Evolutionary conservation across 176 grass and related monocot genomes (phyloP).

Genomic region (Triticum monococcum): DNA sequence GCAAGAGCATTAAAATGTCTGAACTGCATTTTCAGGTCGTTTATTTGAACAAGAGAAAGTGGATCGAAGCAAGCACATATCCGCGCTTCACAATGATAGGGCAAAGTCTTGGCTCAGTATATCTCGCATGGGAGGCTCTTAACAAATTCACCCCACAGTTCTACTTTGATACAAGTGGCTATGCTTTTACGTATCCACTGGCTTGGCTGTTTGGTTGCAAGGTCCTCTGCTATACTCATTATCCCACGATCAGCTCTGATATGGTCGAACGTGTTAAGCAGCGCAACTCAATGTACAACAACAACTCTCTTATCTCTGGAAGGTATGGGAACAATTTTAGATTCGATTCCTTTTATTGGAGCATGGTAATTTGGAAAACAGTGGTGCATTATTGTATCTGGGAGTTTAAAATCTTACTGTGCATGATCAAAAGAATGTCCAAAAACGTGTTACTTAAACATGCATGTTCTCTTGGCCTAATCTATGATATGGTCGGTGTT

Average conservation of each 20-base stretch:
- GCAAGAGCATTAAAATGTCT: background rate
- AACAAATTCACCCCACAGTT: constrained; percentile 65
- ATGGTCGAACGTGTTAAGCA: constrained; percentile 85
- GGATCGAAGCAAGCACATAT: constrained; percentile 83
- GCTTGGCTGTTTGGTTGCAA: constrained; percentile 80
- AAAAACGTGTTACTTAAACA: background rate
- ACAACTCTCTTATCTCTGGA: constrained; percentile 66
- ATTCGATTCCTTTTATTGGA: background rate
- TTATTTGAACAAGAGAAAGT: constrained; percentile 83
- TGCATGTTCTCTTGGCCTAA: background rate
- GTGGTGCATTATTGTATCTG: background rate
- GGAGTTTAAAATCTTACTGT: background rate
- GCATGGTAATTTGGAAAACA: background rate
- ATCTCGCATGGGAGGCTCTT: constrained; percentile 91
- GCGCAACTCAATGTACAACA: constrained; percentile 84
- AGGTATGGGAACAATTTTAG: constrained; percentile 42
- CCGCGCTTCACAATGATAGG: constrained; percentile 96
- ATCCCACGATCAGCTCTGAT: constrained; percentile 95
- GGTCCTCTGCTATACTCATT: constrained; percentile 92
- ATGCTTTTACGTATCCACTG: constrained; percentile 95
- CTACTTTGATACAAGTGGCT: constrained; percentile 93
- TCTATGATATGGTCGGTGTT: background rate
- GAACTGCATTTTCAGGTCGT: constrained; percentile 63
- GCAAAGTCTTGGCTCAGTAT: constrained; percentile 86
- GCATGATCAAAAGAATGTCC: background rate